These are phyloP conservation scores for Aureobasidium sp. DNA, from an alignment of 2,329 filamentous ascomycete genomes.

Conservation along the genomic window DNA sequence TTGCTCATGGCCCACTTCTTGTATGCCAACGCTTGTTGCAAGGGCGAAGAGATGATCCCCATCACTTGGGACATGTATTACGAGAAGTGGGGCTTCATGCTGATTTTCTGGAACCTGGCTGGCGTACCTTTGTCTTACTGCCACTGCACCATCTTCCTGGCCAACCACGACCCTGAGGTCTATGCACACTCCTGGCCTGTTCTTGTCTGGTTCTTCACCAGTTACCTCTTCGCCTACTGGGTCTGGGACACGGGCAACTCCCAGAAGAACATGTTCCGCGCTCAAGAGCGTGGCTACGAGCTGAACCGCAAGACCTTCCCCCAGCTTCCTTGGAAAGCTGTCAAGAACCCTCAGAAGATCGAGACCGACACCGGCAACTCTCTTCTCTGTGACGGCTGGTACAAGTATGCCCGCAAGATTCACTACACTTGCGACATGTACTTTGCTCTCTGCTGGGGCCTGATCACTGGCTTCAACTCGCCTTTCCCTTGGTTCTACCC, in stretches of 20 bases:
- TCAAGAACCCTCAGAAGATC: conserved; percentile 76
- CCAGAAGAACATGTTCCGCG: conserved; percentile 89
- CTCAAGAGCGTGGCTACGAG: conserved; percentile 65
- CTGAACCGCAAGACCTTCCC: conserved; percentile 75
- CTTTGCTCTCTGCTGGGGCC: conserved; percentile 70
- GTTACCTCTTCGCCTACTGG: conserved; percentile 17
- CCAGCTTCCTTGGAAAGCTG: conserved; percentile 78
- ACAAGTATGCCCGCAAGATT: conserved; percentile 42
- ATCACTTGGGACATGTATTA: conserved; percentile 96
- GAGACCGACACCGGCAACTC: conserved; percentile 64
- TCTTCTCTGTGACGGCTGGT: conserved; percentile 82
- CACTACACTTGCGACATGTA: conserved; percentile 76
- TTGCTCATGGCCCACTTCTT: conserved; percentile 84
- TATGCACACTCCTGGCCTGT: conserved; percentile 68
- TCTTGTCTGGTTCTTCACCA: conserved; percentile 14
- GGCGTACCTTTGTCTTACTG: conserved; percentile 88
- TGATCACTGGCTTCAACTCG: conserved; percentile 73
- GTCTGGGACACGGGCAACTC: conserved; percentile 61
- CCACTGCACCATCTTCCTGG: conserved; percentile 85
- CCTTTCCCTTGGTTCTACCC: conserved; percentile 90
- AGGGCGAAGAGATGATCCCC: conserved; percentile 85
- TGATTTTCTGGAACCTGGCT: conserved; percentile 95
- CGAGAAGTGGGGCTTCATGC: conserved; percentile 96
- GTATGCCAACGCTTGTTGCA: conserved; percentile 86
- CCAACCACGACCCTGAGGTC: conserved; percentile 69